phyloP scores from a whole-genome alignment of 2,329 filamentous ascomycete species.

The Magnaporthiopsis incrustans region DNA sequence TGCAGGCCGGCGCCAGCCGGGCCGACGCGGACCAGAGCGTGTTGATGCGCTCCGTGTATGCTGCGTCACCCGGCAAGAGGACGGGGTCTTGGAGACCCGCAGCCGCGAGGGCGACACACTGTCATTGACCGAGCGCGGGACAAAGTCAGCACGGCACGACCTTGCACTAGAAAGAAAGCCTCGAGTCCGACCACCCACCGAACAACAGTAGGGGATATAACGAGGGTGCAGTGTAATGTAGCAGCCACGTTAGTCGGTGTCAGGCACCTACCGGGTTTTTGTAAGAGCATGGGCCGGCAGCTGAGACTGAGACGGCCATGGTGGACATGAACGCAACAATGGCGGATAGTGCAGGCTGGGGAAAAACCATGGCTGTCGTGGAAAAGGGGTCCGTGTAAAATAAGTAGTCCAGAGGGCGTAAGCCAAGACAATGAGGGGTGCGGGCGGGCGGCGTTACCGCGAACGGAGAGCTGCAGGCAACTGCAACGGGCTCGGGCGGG shows the following conservation, averaged over 20 bases:
- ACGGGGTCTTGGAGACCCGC: conserved; percentile 7
- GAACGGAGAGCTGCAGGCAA: too few species aligned
- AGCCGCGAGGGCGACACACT: conserved; percentile 2
- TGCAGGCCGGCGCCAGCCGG: conserved; percentile 6
- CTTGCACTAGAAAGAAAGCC: too few species aligned
- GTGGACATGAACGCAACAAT: conserved; percentile 3
- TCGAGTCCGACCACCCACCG: too few species aligned
- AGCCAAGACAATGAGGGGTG: background rate
- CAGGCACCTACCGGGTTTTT: background rate
- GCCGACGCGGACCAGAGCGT: conserved; percentile 11
- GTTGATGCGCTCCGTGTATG: conserved; percentile 12
- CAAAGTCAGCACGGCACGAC: too few species aligned
- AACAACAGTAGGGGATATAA: too few species aligned
- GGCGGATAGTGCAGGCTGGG: conserved; percentile 4
- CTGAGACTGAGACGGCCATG: background rate
- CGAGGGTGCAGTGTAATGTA: too few species aligned
- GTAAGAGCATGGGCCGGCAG: background rate
- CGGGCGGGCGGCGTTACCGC: background rate
- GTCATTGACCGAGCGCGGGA: too few species aligned
- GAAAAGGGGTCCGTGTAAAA: background rate
- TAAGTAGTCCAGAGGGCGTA: background rate
- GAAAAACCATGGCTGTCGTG: background rate
- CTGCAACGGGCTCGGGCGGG: too few species aligned
- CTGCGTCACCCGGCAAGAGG: background rate
- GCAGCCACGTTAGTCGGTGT: too few species aligned